Percentiles rank a stretch among this genome's conserved stretches.
Conservation (phyloP, 2,329 filamentous ascomycete species). For the Ustulina deusta region DNA sequence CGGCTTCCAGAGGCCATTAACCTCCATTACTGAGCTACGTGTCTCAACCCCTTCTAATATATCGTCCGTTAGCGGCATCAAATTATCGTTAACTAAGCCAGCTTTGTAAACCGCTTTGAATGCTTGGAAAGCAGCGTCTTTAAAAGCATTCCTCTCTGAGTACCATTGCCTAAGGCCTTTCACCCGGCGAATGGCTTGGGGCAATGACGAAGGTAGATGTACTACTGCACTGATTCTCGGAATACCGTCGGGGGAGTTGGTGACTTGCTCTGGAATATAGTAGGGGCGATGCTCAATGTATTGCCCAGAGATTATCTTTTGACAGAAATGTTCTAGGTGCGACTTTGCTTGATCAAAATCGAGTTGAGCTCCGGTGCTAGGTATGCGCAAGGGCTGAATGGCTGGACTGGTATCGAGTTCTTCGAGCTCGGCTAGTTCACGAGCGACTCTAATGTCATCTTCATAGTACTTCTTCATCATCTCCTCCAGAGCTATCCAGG, state of each 20-base stretch:
- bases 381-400: conserved; percentile 53
- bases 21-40: conserved; percentile 52
- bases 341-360: conserved; percentile 78
- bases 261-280: conserved; percentile 66
- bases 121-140: conserved; percentile 86
- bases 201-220: conserved; percentile 76
- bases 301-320: conserved; percentile 65
- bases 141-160: conserved; percentile 77
- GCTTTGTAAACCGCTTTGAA: conserved; percentile 77
- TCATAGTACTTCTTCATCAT: conserved; percentile 79
- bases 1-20: conserved; percentile 58
- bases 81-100: conserved; percentile 80
- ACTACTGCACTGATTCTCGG: conserved; percentile 68
- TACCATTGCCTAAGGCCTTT: conserved; percentile 69
- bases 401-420: conserved; percentile 51
- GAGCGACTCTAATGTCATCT: conserved; percentile 68
- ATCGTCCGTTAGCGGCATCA: conserved; percentile 73
- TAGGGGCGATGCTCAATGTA: conserved; percentile 76
- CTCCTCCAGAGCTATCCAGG: conserved; percentile 76
- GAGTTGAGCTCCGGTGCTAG: conserved; percentile 70
- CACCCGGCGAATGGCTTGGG: conserved; percentile 68
- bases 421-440: conserved; percentile 62
- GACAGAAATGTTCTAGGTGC: conserved; percentile 88
- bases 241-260: conserved; percentile 42
- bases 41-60: conserved; percentile 54